Evolutionary conservation across 2,329 filamentous ascomycete species (phyloP).

Genomic region (Calonectria hongkongensis): DNA sequence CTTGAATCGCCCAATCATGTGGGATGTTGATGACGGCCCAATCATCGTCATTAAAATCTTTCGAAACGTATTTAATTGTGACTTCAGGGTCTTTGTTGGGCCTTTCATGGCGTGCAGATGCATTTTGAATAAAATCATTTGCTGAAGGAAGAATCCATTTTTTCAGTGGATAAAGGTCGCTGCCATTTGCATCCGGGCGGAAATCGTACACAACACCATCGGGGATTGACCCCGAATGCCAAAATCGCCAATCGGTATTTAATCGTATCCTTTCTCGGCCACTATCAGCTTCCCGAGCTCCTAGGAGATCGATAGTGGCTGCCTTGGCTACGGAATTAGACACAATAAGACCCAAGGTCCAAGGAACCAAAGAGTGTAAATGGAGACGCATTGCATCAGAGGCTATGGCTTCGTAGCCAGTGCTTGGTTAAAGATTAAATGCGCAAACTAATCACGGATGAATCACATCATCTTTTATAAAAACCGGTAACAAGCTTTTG

Average conservation of each 20-base stretch:
- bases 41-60: not conserved
- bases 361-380: not conserved
- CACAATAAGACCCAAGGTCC: not conserved
- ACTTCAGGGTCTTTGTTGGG: not conserved
- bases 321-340: not conserved
- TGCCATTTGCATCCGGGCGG: not conserved
- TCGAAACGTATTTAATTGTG: not conserved
- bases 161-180: not conserved
- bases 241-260: not conserved
- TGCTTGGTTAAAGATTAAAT: too few species aligned
- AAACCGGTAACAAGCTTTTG: not conserved
- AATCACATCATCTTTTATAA: not conserved
- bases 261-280: not conserved
- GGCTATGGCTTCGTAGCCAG: not conserved
- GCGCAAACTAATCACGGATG: not conserved
- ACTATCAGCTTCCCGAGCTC: not conserved
- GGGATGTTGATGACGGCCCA: conserved; percentile 1
- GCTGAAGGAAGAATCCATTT: conserved; percentile 8
- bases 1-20: conserved; percentile 13
- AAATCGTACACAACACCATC: conserved; percentile 4
- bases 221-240: not conserved
- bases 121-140: conserved; percentile 9
- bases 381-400: not conserved
- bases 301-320: not conserved
- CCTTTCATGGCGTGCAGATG: not conserved